A percentile compares a stretch with the other conserved stretches of the same genome.
Evolutionary conservation across 495 filamentous ascomycete genomes (phyloP).

Genomic region (Hyaloscypha bicolor): DNA sequence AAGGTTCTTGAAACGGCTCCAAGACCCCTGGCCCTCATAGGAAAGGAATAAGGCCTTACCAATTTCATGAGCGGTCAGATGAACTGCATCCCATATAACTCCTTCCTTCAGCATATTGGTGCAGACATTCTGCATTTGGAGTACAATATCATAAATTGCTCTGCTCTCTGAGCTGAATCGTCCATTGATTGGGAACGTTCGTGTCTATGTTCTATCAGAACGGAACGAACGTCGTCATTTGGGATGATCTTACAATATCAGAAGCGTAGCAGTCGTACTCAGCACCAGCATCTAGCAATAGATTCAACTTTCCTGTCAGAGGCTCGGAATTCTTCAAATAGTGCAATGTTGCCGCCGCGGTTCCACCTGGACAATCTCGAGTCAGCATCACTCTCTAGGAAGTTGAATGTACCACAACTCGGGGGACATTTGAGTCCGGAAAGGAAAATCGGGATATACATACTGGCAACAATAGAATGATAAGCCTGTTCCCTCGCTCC

Average conservation of each 20-base stretch:
- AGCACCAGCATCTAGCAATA: conserved; percentile 82
- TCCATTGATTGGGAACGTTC: conserved; percentile 81
- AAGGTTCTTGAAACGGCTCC: too few species aligned
- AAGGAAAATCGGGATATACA: too few species aligned
- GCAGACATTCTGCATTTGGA: conserved; percentile 80
- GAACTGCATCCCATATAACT: conserved; percentile 83
- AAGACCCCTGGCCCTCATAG: too few species aligned
- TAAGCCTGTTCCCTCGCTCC: conserved; percentile 81
- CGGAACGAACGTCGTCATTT: background rate
- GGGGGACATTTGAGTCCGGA: too few species aligned
- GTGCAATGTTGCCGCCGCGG: conserved; percentile 81
- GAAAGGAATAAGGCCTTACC: background rate
- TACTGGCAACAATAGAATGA: conserved; percentile 74
- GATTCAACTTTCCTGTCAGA: conserved; percentile 66
- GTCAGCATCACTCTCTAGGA: too few species aligned
- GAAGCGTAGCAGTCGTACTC: conserved; percentile 82
- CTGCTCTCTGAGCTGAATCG: conserved; percentile 71
- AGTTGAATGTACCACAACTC: too few species aligned
- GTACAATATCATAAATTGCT: conserved; percentile 83
- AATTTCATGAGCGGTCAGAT: conserved; percentile 74
- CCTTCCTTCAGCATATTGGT: conserved; percentile 75
- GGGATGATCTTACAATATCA: conserved; percentile 61
- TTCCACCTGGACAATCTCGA: conserved; percentile 42
- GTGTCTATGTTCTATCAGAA: conserved; percentile 50
- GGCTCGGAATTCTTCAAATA: conserved; percentile 78